Evolutionary conservation across 2,329 filamentous ascomycete species (phyloP), one percentile per base, ranked within the genome.

Genomic region (Orbilia oligospora): DNA sequence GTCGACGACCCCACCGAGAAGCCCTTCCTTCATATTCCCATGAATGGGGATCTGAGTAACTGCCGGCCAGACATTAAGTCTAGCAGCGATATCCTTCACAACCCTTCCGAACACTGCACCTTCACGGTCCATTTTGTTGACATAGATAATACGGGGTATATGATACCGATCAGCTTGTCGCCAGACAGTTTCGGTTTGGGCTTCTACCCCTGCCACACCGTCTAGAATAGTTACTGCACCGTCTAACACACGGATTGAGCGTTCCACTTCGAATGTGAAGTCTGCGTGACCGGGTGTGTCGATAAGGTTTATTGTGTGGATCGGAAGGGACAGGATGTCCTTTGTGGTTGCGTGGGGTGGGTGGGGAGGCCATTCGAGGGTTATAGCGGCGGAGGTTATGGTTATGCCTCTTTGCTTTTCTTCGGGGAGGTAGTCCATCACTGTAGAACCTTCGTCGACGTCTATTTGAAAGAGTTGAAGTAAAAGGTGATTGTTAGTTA

Each of bases 111-210:
- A 96, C 84, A 98, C 98, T 80, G 96, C 93, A 76, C 96, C 96
- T 92, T 97, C 97, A 81, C 96, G 92, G 84, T 99, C 96, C 96
- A 99, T 99, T 88, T 99, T 99, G 87, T 99, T 99, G 84, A 99
- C 90, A 83, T 99, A 99, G 71, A 92, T 97, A 84, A 99, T 91
- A 82, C 96, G 90, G 79, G 96, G 96, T 80, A 99, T 91, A 83
- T 97, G 96, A 88, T 99, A 99, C 81, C 96, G 91, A 87, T 94
- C 93, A 95, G 99, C 99, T 87, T 99, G 96, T 82, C 96, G 90
- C 85, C 99, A 94, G 80, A 99, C 96, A 0, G 96, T 99, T 82
- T 97, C 97, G n/a, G 96, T 99, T 86, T 99, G 96, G 83, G 92
- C 73, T 69, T 79, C 69, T 30, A 99, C 96, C 84, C 96, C 96